Percentiles rank a stretch among this genome's conserved stretches.
Evolutionary conservation across 768 basidiomycete species (phyloP).

Genomic region (Panellus pusillus): DNA sequence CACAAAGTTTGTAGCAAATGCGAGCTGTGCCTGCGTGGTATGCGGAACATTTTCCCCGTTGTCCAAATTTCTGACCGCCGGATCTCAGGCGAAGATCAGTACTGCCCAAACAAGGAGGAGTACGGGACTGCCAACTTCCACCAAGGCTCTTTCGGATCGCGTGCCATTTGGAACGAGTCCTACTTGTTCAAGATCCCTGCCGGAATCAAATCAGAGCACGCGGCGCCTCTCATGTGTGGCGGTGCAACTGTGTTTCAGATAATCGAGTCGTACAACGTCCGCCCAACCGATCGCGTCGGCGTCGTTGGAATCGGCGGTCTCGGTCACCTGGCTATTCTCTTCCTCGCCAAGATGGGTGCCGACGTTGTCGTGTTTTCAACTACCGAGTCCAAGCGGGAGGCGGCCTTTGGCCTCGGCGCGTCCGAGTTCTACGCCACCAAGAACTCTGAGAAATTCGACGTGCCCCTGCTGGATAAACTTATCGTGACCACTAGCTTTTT

Average conservation of each 20-base stretch:
- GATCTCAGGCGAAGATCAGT: not conserved
- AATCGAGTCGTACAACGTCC: conserved; percentile 1
- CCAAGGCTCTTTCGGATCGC: conserved; percentile 19
- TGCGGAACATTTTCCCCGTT: not conserved
- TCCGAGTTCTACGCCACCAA: conserved; percentile 34
- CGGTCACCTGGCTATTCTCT: conserved; percentile 39
- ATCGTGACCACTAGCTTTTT: conserved; percentile 22
- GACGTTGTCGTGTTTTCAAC: conserved; percentile 37
- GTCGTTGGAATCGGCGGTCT: conserved; percentile 36
- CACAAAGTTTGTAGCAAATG: not conserved
- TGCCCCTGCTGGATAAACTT: conserved; percentile 23
- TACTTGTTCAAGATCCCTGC: conserved; percentile 36
- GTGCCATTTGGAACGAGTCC: conserved; percentile 32
- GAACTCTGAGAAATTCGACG: conserved; percentile 25
- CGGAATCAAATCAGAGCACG: conserved; percentile 26
- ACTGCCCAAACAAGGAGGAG: not conserved
- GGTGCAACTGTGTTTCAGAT: not conserved
- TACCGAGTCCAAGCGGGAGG: conserved; percentile 32
- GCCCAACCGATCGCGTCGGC: conserved; percentile 33
- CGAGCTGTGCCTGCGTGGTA: conserved; percentile 8
- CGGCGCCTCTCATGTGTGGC: conserved; percentile 32
- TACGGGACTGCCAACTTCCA: conserved; percentile 13
- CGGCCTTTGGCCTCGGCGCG: conserved; percentile 32
- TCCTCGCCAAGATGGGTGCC: conserved; percentile 40
- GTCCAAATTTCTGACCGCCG: too few species aligned